Conservation (phyloP, 1,284 basidiomycete species). For the Fomitopsis schrenkii region DNA sequence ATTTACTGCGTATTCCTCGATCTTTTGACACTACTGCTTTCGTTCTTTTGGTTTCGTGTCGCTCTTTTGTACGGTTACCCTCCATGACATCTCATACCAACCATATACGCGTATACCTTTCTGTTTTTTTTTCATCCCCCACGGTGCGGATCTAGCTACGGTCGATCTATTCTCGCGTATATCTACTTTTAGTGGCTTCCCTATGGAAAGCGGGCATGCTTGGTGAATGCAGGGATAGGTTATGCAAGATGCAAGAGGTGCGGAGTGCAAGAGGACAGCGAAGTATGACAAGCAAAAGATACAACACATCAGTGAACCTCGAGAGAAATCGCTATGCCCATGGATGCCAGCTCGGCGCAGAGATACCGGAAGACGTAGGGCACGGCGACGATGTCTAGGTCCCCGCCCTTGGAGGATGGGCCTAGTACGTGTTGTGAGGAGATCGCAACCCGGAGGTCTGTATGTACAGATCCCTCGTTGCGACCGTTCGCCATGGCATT, state of each 20-base stretch:
- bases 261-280: neutral
- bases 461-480: constrained; percentile 28
- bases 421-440: constrained; percentile 63
- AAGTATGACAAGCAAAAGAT: neutral
- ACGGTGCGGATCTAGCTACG: neutral
- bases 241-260: neutral
- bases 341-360: constrained; percentile 80
- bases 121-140: neutral
- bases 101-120: constrained; percentile 7
- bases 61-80: neutral
- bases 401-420: constrained; percentile 58
- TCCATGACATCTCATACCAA: neutral
- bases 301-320: constrained; percentile 42
- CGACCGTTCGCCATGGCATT: constrained; percentile 49
- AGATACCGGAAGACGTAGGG: constrained; percentile 94
- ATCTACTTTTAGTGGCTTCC: constrained; percentile 7
- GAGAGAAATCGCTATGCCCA: constrained; percentile 82
- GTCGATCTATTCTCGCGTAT: constrained; percentile 3
- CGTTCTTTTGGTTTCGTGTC: neutral
- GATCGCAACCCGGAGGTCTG: constrained; percentile 61
- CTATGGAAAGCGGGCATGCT: constrained; percentile 4
- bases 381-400: constrained; percentile 91
- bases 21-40: neutral
- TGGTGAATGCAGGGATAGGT: neutral
- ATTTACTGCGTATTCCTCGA: neutral